Evolutionary conservation across 306 rosid species (phyloP).

Genomic region (Cucurbita maxima): DNA sequence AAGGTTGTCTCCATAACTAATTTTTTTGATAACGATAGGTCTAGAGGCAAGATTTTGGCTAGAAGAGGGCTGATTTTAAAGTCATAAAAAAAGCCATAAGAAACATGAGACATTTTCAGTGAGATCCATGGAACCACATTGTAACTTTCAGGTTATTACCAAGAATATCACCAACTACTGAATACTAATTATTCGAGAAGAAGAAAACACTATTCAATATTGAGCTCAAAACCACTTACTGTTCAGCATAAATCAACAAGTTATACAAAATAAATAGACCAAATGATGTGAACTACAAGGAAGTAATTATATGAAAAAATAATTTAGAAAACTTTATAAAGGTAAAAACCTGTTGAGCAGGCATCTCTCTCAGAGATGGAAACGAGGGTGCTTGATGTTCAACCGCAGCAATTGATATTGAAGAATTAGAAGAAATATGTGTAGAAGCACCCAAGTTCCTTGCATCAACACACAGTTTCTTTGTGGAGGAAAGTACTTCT

Average conservation of each 20-base stretch:
- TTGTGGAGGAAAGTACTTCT: slow-evolving; percentile 13
- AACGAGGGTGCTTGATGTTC: slow-evolving; percentile 33
- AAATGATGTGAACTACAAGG: background rate
- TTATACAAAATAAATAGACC: background rate
- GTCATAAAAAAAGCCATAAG: too few relatives aligned
- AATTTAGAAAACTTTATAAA: background rate
- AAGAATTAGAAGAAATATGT: slow-evolving; percentile 19
- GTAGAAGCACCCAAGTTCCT: slow-evolving; percentile 11
- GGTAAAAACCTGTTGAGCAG: slow-evolving; percentile 33
- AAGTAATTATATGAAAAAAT: background rate
- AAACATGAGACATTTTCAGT: too few relatives aligned
- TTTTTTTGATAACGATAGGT: too few relatives aligned
- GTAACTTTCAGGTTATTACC: background rate
- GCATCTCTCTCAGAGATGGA: slow-evolving; percentile 26
- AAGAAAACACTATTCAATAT: too few relatives aligned
- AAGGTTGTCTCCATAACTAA: too few relatives aligned
- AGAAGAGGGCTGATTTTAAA: too few relatives aligned
- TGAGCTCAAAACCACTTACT: too few relatives aligned
- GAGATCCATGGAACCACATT: too few relatives aligned
- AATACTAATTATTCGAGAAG: background rate
- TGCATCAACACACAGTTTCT: slow-evolving; percentile 18
- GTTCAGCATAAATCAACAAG: background rate
- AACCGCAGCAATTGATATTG: background rate
- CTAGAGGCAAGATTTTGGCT: too few relatives aligned
- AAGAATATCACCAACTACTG: background rate